phyloP scores from a whole-genome alignment of 2,329 filamentous ascomycete genomes.

The Cladophialophora carrionii region DNA sequence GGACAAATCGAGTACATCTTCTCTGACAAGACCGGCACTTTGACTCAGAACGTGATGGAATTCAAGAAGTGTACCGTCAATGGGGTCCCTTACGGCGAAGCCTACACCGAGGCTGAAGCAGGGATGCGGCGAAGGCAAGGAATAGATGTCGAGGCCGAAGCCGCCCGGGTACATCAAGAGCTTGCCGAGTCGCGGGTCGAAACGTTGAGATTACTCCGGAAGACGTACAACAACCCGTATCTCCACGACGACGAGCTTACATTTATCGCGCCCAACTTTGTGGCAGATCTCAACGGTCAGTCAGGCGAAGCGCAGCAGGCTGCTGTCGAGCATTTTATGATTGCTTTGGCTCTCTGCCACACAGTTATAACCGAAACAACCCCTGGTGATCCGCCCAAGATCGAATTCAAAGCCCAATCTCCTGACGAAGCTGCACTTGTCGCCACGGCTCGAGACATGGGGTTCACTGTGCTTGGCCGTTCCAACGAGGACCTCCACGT shows the following conservation, averaged over 20 bases:
- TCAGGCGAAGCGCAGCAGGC: slow-evolving; percentile 74
- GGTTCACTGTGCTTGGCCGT: slow-evolving; percentile 86
- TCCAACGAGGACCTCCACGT: slow-evolving; percentile 79
- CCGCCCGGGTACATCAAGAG: slow-evolving; percentile 69
- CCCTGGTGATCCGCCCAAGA: slow-evolving; percentile 85
- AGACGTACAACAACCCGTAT: slow-evolving; percentile 85
- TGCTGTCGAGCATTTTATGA: slow-evolving; percentile 88
- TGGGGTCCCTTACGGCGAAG: slow-evolving; percentile 93
- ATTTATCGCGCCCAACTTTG: slow-evolving; percentile 88
- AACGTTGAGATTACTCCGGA: slow-evolving; percentile 73
- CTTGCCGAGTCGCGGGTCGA: slow-evolving; percentile 76
- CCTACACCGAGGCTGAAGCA: slow-evolving; percentile 94
- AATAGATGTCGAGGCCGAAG: slow-evolving; percentile 81
- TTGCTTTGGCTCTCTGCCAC: slow-evolving; percentile 92
- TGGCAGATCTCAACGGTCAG: slow-evolving; percentile 77
- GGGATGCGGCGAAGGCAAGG: slow-evolving; percentile 94
- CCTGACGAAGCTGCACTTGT: slow-evolving; percentile 95
- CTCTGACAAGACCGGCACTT: slow-evolving; percentile 87
- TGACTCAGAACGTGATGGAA: slow-evolving; percentile 95
- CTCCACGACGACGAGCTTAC: slow-evolving; percentile 87
- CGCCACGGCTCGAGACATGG: slow-evolving; percentile 89
- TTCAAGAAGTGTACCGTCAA: slow-evolving; percentile 99
- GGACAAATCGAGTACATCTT: slow-evolving; percentile 99
- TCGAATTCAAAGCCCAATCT: slow-evolving; percentile 95
- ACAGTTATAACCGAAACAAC: slow-evolving; percentile 90